Conservation (phyloP, 2,329 filamentous ascomycete genomes). For the Sporothrix euskadiensis region DNA sequence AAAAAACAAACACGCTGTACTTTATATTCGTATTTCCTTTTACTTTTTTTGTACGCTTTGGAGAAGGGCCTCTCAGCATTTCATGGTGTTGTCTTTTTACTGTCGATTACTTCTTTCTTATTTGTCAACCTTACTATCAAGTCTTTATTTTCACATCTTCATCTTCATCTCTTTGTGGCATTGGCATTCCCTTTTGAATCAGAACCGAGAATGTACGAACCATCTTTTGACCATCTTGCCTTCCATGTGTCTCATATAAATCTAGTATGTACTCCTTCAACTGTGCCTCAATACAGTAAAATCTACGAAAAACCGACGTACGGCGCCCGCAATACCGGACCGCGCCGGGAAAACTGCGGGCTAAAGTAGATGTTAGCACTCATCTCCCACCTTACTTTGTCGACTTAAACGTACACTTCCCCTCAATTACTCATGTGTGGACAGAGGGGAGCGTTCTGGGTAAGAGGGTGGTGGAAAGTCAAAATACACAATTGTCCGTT, state of each 20-base stretch:
- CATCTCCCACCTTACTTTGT: background rate
- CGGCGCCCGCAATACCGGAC: constrained; percentile 9
- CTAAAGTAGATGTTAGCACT: background rate
- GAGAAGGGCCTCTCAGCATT: constrained; percentile 6
- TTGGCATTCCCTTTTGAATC: background rate
- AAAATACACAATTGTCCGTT: background rate
- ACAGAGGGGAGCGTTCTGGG: background rate
- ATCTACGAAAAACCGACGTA: background rate
- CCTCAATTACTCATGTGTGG: too few relatives aligned
- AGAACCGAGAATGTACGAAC: constrained; percentile 2
- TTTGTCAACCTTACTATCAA: background rate
- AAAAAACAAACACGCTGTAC: constrained; percentile 12
- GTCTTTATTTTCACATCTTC: background rate
- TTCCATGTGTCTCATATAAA: background rate
- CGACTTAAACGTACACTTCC: background rate
- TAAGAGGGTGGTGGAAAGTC: background rate
- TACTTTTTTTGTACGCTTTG: background rate
- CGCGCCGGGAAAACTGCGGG: constrained; percentile 8
- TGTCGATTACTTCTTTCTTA: background rate
- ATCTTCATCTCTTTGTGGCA: background rate
- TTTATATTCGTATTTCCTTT: background rate
- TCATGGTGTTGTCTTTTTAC: constrained; percentile 3
- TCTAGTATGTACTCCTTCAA: background rate
- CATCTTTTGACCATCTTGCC: background rate
- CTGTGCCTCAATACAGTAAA: background rate